Percentiles rank a stretch among this genome's conserved stretches.
Conservation (phyloP, 768 basidiomycete genomes). For the Suillus fuscotomentosus region DNA sequence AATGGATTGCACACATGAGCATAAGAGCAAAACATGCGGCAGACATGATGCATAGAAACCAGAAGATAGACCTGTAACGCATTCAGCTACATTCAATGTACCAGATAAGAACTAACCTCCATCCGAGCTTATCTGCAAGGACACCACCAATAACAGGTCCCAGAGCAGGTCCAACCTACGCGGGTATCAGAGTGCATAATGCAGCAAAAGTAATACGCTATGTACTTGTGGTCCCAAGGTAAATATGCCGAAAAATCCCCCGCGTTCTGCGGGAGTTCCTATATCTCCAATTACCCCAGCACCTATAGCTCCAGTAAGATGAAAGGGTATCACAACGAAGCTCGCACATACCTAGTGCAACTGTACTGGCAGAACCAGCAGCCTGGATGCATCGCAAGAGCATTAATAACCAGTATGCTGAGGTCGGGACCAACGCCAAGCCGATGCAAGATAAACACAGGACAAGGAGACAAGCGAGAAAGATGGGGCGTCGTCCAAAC, state of each 20-base stretch:
- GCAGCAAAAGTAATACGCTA: not conserved
- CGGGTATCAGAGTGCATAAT: not conserved
- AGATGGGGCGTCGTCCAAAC: constrained; percentile 61
- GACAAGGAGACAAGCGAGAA: constrained; percentile 60
- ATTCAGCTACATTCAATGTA: not conserved
- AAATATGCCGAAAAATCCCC: constrained; percentile 70
- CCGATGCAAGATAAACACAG: constrained; percentile 66
- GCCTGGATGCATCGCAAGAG: constrained; percentile 80
- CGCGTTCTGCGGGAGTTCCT: constrained; percentile 68
- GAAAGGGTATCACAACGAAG: not conserved
- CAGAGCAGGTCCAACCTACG: constrained; percentile 51
- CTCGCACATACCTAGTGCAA: constrained; percentile 57
- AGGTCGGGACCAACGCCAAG: constrained; percentile 51
- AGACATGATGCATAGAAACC: constrained; percentile 55
- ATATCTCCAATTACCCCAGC: constrained; percentile 82
- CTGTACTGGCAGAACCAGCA: constrained; percentile 74
- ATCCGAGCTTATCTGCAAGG: constrained; percentile 53
- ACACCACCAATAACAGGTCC: constrained; percentile 48
- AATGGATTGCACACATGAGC: constrained; percentile 37
- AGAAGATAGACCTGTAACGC: constrained; percentile 52
- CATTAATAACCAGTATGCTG: constrained; percentile 76
- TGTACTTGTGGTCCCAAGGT: constrained; percentile 61
- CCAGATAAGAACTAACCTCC: constrained; percentile 42
- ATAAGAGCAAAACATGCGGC: constrained; percentile 46
- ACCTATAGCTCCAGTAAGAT: constrained; percentile 34